A percentile compares a stretch with the other conserved stretches of the same genome.
These are phyloP conservation scores for Exophiala viscosa DNA, from an alignment of 2,329 filamentous ascomycete genomes.

Conservation along the genomic window DNA sequence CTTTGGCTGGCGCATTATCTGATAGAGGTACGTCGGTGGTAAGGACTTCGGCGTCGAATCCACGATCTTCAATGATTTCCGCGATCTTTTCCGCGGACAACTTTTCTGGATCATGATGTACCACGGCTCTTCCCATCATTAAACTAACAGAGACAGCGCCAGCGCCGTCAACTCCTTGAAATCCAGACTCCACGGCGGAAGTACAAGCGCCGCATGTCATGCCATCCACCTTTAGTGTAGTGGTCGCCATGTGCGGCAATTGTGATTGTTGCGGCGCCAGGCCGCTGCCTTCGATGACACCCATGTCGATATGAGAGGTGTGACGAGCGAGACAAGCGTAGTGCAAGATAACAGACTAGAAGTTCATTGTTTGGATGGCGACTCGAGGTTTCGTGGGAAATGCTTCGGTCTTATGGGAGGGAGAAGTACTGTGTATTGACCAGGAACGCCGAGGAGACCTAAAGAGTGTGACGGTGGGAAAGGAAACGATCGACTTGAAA, in stretches of 20 bases:
- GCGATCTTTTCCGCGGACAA: slow-evolving; percentile 72
- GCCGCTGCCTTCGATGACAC: neutral
- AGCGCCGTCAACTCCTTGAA: slow-evolving; percentile 75
- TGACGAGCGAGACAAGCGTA: neutral
- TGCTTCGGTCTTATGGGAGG: neutral
- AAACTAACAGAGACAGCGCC: slow-evolving; percentile 86
- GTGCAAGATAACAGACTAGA: neutral
- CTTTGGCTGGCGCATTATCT: slow-evolving; percentile 1
- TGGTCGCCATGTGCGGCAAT: slow-evolving; percentile 79
- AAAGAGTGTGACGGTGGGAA: neutral
- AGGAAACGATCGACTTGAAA: neutral
- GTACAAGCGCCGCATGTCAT: slow-evolving; percentile 90
- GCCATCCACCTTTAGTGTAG: slow-evolving; percentile 83
- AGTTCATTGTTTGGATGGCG: neutral
- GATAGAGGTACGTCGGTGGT: slow-evolving; percentile 66
- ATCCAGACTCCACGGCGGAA: slow-evolving; percentile 88
- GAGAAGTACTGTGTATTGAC: neutral
- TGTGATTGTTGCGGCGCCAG: slow-evolving; percentile 27
- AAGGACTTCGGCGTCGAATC: slow-evolving; percentile 88
- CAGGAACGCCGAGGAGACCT: neutral
- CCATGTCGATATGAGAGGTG: neutral
- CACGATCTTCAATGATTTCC: slow-evolving; percentile 85
- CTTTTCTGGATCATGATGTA: slow-evolving; percentile 76
- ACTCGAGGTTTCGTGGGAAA: neutral
- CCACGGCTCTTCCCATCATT: slow-evolving; percentile 91